These are phyloP conservation scores for Populus alba DNA, from an alignment of 345 rosid genomes.

Conservation along the genomic window DNA sequence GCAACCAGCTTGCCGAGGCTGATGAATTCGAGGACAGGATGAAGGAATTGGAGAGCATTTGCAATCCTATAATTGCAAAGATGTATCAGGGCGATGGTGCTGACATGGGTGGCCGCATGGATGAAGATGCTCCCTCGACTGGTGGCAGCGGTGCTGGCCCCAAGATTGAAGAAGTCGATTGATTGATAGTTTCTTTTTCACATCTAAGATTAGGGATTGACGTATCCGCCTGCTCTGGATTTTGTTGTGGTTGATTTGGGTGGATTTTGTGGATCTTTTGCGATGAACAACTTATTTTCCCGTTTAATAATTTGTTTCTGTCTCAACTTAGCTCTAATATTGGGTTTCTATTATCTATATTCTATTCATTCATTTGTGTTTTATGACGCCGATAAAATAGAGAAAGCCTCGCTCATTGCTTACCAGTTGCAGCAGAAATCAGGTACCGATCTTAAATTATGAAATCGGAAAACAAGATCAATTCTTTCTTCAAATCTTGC, in stretches of 20 bases:
- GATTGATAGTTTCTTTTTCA: background rate
- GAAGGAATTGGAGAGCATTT: constrained; percentile 24
- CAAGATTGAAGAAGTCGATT: constrained; percentile 24
- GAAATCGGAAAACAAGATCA: too few species aligned
- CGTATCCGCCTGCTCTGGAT: background rate
- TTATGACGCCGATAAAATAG: too few species aligned
- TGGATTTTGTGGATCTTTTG: too few species aligned
- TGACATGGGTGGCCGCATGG: constrained; percentile 17
- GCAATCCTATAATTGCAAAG: constrained; percentile 25
- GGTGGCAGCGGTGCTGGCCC: constrained; percentile 20
- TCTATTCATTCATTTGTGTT: too few species aligned
- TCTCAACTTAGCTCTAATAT: too few species aligned
- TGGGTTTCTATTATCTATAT: too few species aligned
- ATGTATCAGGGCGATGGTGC: constrained; percentile 16
- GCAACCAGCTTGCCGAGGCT: constrained; percentile 24
- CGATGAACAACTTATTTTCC: too few species aligned
- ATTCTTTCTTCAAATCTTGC: too few species aligned
- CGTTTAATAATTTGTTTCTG: too few species aligned
- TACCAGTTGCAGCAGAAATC: too few species aligned
- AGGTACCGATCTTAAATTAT: too few species aligned
- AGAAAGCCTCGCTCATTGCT: too few species aligned
- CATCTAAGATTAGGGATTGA: background rate
- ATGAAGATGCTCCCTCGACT: constrained; percentile 12
- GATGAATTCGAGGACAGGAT: constrained; percentile 26
- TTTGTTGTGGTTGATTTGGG: background rate